phyloP scores from a whole-genome alignment of 768 basidiomycete species.

The Clitopilus hobsonii region DNA sequence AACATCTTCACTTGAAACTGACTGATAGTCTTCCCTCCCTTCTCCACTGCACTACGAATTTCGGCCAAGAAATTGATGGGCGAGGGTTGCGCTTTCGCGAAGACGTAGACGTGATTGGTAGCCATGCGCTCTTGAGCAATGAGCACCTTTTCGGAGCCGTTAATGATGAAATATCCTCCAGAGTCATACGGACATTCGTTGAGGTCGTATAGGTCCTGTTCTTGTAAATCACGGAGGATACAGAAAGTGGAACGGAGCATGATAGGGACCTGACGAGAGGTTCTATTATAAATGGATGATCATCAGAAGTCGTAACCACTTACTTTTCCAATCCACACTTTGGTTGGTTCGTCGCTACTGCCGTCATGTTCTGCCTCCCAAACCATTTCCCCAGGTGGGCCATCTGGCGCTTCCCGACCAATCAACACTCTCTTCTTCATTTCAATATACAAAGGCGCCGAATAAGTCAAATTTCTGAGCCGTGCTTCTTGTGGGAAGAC shows the following conservation, averaged over 20 bases:
- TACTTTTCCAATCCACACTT: constrained; percentile 95
- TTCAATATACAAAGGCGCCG: constrained; percentile 92
- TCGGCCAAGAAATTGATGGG: constrained; percentile 95
- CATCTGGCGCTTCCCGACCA: constrained; percentile 78
- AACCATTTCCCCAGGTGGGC: constrained; percentile 72
- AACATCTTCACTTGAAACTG: constrained; percentile 99
- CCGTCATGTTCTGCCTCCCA: constrained; percentile 77
- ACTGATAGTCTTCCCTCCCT: constrained; percentile 96
- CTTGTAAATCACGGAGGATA: constrained; percentile 74
- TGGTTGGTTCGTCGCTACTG: constrained; percentile 58
- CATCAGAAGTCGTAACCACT: no score
- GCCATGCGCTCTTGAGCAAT: constrained; percentile 99
- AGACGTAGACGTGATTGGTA: constrained; percentile 98
- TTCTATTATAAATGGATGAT: no score
- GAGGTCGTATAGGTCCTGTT: constrained; percentile 80
- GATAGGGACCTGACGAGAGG: constrained; percentile 88
- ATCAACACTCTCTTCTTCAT: constrained; percentile 83
- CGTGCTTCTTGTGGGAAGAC: constrained; percentile 97
- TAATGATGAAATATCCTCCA: constrained; percentile 99
- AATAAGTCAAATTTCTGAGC: constrained; percentile 92
- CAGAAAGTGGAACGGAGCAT: constrained; percentile 97
- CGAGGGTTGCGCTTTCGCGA: constrained; percentile 95
- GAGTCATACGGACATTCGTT: constrained; percentile 99
- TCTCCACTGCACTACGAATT: constrained; percentile 96
- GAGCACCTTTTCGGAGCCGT: constrained; percentile 98